Percentiles rank a stretch among this genome's conserved stretches.
Evolutionary conservation across 352 stramenopile genomes (phyloP).

Genomic region (Nothophytophthora sp.): DNA sequence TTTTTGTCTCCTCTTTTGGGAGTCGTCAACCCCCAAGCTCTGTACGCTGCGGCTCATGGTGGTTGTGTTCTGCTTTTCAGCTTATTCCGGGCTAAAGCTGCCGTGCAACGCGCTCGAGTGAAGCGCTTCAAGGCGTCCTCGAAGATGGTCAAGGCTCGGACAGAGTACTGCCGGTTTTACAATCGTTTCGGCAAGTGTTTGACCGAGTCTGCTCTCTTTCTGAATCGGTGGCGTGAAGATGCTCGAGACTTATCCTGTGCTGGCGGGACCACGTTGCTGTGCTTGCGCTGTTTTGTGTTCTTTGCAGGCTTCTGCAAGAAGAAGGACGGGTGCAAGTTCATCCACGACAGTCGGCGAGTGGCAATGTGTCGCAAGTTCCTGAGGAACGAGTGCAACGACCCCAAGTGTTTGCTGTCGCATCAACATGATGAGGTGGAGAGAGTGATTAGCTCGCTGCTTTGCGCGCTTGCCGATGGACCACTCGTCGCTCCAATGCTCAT

Average conservation of each 20-base stretch:
- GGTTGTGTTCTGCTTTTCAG: background rate
- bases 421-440: constrained; percentile 69
- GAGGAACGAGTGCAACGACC: constrained; percentile 59
- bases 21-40: too few species aligned
- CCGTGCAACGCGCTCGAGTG: constrained; percentile 46
- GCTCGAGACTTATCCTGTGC: background rate
- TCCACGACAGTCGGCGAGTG: constrained; percentile 83
- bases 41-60: too few species aligned
- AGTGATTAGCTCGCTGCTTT: constrained; percentile 12
- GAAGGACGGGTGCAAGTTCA: constrained; percentile 76
- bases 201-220: background rate
- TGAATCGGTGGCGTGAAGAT: too few species aligned
- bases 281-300: background rate
- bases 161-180: constrained; percentile 83
- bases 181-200: constrained; percentile 74
- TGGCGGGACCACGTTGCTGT: background rate
- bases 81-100: constrained; percentile 48
- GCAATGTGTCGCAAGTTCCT: constrained; percentile 83
- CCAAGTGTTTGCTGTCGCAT: constrained; percentile 68
- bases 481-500: too few species aligned
- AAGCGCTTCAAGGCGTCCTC: constrained; percentile 35
- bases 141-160: constrained; percentile 41
- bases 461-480: too few species aligned
- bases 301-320: constrained; percentile 78
- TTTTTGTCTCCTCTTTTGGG: background rate